phyloP scores from a whole-genome alignment of 768 basidiomycete genomes.

The Boletus patriciae region DNA sequence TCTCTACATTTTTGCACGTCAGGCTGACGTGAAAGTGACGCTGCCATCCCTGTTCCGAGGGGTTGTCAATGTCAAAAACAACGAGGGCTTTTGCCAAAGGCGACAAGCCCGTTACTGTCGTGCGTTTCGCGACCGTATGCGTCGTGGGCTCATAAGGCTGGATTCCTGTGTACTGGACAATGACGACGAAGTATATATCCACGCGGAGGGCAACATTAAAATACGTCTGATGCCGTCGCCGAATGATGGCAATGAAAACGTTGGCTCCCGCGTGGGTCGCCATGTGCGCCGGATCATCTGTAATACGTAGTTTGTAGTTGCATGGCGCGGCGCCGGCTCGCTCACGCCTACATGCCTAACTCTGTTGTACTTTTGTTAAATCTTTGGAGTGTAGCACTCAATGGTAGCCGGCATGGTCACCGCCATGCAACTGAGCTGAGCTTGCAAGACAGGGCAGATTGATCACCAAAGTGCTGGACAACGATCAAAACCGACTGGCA shows the following conservation, averaged over 20 bases:
- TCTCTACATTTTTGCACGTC: slow-evolving; percentile 31
- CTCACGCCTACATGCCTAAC: slow-evolving; percentile 2
- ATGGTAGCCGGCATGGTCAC: not conserved
- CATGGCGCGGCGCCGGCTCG: slow-evolving; percentile 17
- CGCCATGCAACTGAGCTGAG: slow-evolving; percentile 13
- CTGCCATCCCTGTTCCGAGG: slow-evolving; percentile 31
- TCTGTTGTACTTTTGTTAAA: not conserved
- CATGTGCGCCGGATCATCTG: slow-evolving; percentile 34
- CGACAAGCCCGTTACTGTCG: slow-evolving; percentile 21
- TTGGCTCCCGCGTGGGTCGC: slow-evolving; percentile 26
- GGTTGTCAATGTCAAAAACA: slow-evolving; percentile 24
- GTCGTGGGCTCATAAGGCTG: slow-evolving; percentile 23
- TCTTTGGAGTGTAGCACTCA: not conserved
- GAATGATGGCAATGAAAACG: slow-evolving; percentile 9
- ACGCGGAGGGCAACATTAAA: slow-evolving; percentile 27
- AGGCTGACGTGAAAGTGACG: slow-evolving; percentile 29
- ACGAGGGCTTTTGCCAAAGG: slow-evolving; percentile 10
- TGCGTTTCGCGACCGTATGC: slow-evolving; percentile 27
- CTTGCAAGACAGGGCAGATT: not conserved
- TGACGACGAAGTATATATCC: slow-evolving; percentile 32
- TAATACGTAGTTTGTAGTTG: not conserved
- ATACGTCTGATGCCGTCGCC: slow-evolving; percentile 19
- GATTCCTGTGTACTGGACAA: slow-evolving; percentile 19
- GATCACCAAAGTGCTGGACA: not conserved
- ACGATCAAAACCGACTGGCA: slow-evolving; percentile 1